Base-by-base conservation (phyloP, 164 flowering plant species). In the Echeveria elegans region DNA sequence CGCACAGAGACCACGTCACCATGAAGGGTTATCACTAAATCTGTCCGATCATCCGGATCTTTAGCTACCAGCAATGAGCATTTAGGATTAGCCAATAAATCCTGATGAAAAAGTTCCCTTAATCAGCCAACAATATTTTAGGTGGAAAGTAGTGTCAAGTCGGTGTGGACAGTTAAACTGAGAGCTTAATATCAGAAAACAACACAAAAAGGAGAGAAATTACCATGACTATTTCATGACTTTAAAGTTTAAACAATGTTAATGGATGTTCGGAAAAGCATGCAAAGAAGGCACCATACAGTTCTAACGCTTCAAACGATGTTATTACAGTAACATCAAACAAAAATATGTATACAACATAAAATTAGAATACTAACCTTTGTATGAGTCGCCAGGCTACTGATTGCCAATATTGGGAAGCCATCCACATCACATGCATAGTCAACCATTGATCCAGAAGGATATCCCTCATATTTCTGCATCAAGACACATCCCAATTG, bases 391-490 rank as follows among this genome's bases (percentile, higher is more conserved):
- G 96, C 96, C 72, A 90, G 79, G 80, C 79, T 85, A 78, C 95
- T 89, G 64, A 94, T 76, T 31, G 96, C 96, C 69, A 94, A 75
- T 74, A 94, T 82, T 68, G 98, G 96, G 74, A 82, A 78, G 63
- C 98, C 98, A 81, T 83, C 79, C 0, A 69, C 71, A 80, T 89
- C 97, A 77, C 95, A 94, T 24, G 98, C 92, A 80, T 84, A 89
- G 80, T 94, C 97, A 68, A 93, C 95, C 91, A 93, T 85, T 28
- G 98, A 89, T 0, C 92, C 96, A n/a, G 97, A 94, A 36, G 97
- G 98, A 75, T 90, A 94, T n/a, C 94, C 92, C 67, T 84, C 86
- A 72, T 82, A 65, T 72, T 88, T 90, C 98, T 89, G 88, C 75
- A 76, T 43, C 3, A 43, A 43, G n/a, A 36, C 38, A 63, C 14